phyloP scores from a whole-genome alignment of 148 eudicot species.

The Arbutus unedo region DNA sequence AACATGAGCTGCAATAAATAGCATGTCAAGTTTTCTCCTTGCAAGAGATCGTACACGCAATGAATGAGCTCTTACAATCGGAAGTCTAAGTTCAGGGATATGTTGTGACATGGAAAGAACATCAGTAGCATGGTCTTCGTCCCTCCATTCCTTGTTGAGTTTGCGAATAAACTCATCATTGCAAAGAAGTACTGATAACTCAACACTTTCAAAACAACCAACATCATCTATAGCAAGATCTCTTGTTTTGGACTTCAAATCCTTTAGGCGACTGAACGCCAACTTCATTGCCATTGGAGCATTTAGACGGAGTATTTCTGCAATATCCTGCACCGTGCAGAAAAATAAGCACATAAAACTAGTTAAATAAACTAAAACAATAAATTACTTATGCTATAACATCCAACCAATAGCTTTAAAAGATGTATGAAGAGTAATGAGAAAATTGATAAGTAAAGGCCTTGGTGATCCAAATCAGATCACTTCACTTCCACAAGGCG shows the following conservation, averaged over 20 bases:
- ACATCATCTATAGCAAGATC: conserved; percentile 60
- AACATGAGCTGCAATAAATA: conserved; percentile 76
- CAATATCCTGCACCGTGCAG: conserved; percentile 50
- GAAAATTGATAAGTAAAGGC: neutral
- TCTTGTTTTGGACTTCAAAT: conserved; percentile 68
- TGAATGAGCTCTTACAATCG: conserved; percentile 50
- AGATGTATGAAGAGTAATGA: neutral
- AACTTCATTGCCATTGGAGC: conserved; percentile 87
- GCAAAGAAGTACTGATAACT: conserved; percentile 80
- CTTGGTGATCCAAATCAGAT: neutral
- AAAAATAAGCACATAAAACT: neutral
- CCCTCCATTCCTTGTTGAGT: conserved; percentile 94
- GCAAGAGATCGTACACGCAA: conserved; percentile 2
- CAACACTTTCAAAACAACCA: conserved; percentile 65
- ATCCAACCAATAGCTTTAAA: neutral
- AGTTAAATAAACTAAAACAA: neutral
- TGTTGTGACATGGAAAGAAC: conserved; percentile 98
- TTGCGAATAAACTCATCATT: conserved; percentile 75
- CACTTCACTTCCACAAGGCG: neutral
- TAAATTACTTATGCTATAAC: neutral
- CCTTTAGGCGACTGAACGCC: conserved; percentile 64
- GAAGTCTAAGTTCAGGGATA: conserved; percentile 79
- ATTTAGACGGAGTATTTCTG: conserved; percentile 80
- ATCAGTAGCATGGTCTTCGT: conserved; percentile 90
- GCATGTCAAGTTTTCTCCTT: conserved; percentile 17